phyloP scores from a whole-genome alignment of 768 basidiomycete species.

The Termitomyces sp. region DNA sequence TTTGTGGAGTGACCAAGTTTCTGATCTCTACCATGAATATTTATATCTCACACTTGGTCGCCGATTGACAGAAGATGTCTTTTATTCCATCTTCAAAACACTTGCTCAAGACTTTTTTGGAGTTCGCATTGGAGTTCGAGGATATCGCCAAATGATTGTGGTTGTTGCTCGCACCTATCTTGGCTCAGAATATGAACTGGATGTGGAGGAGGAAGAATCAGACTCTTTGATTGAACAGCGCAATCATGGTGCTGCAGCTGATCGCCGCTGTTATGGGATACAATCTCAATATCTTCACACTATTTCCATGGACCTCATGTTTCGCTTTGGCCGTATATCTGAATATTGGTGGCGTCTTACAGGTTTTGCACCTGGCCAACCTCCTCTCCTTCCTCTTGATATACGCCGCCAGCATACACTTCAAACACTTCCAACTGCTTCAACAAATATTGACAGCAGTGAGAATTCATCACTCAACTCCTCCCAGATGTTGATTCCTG shows the following conservation, averaged over 20 bases:
- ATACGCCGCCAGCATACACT: neutral
- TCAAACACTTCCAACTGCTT: neutral
- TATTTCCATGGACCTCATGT: neutral
- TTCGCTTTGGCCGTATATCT: neutral
- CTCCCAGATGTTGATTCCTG: neutral
- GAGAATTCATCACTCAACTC: neutral
- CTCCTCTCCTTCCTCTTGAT: neutral
- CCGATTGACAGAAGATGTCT: neutral
- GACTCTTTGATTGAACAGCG: neutral
- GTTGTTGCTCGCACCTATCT: neutral
- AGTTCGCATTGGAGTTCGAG: neutral
- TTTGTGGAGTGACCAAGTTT: neutral
- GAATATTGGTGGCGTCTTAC: neutral
- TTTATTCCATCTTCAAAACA: neutral
- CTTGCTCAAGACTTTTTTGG: neutral
- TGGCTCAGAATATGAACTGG: neutral
- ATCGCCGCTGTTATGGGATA: neutral
- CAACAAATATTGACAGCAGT: neutral
- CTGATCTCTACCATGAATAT: neutral
- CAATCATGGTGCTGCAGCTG: neutral
- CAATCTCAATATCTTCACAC: neutral
- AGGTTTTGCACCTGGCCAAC: neutral
- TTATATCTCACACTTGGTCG: neutral
- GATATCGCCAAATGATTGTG: neutral
- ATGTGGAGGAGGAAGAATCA: neutral